Percentiles rank a stretch among this genome's conserved stretches.
These are phyloP conservation scores for Xanthoconium stramineum DNA, from an alignment of 768 basidiomycete species.

Conservation along the genomic window DNA sequence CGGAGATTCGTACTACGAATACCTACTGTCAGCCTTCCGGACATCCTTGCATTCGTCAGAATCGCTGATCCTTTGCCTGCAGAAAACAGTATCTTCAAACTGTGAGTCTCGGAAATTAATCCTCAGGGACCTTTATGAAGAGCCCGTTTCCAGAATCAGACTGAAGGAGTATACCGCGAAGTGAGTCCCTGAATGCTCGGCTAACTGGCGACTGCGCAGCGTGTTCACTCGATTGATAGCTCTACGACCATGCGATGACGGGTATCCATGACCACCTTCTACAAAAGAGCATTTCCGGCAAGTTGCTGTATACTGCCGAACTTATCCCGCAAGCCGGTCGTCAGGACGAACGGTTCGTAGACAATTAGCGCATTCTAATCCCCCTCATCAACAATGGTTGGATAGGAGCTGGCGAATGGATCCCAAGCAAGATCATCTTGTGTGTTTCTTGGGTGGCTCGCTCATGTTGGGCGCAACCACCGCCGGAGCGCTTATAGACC, in stretches of 20 bases:
- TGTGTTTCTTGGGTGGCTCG: constrained; percentile 91
- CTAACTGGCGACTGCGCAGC: background rate
- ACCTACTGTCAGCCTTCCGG: constrained; percentile 57
- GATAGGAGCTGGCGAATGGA: constrained; percentile 66
- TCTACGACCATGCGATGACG: constrained; percentile 86
- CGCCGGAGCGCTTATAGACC: constrained; percentile 49
- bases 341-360: constrained; percentile 34
- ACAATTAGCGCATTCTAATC: background rate
- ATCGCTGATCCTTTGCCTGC: constrained; percentile 1
- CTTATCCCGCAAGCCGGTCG: constrained; percentile 55
- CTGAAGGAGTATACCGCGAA: constrained; percentile 73
- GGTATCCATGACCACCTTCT: constrained; percentile 77
- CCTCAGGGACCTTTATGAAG: background rate
- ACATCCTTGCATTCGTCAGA: background rate
- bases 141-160: constrained; percentile 48
- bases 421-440: constrained; percentile 94
- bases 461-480: constrained; percentile 86
- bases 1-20: constrained; percentile 94
- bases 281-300: constrained; percentile 52
- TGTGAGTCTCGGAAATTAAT: constrained; percentile 16
- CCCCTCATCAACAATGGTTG: background rate
- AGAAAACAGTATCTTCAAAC: constrained; percentile 35
- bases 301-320: constrained; percentile 79
- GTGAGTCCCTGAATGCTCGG: constrained; percentile 37
- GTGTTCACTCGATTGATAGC: constrained; percentile 42